Base-by-base conservation (phyloP, 441 rosid genomes). In the Manihot esculenta region DNA sequence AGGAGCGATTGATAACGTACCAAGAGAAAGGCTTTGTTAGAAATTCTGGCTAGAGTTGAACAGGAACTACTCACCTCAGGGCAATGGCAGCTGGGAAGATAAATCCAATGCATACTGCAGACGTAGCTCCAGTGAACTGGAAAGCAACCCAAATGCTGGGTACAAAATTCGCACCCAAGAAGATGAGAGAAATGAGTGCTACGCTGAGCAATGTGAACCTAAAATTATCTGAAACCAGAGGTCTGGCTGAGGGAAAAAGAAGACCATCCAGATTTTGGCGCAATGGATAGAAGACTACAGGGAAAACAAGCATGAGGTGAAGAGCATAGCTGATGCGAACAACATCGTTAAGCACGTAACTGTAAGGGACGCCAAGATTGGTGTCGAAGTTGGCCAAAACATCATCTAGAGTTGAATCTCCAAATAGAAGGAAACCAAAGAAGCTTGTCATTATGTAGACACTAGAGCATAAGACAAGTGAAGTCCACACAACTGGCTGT, bases 231-330 rank as follows among this genome's bases (percentile, higher is more conserved):
- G 63, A 68, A 74, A 68, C 79, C 60, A 93, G 77, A 41, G 93
- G 79, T 67, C 81, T 86, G 49, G 93, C 77, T 10, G 85, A 78
- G 47, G 98, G 96, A 78, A 93, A 93, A 64, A 91, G 81, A 74
- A 93, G 93, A 53, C 92, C 92, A n/a, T 91, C 98, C 49, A 91
- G 55, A 82, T 93, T 93, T 60, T 87, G 83, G 72, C 97, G 79
- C 73, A 91, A 60, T 13, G 96, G 94, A 66, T 81, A 83, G 82
- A 89, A 91, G 75, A 91, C 87, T 35, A 93, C 74, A 0, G 94
- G 98, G 82, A 91, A 93, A 11, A 93, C 98, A 5, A 93, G 92
- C 94, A 93, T 89, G 30, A 93, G 96, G 68, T 93, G 98, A 41
- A 81, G 88, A 11, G 85, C 89, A 3, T 93, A 93, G 79, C 96